Evolutionary conservation across 164 flowering plant species (phyloP).

Genomic region (Protea cynaroides): DNA sequence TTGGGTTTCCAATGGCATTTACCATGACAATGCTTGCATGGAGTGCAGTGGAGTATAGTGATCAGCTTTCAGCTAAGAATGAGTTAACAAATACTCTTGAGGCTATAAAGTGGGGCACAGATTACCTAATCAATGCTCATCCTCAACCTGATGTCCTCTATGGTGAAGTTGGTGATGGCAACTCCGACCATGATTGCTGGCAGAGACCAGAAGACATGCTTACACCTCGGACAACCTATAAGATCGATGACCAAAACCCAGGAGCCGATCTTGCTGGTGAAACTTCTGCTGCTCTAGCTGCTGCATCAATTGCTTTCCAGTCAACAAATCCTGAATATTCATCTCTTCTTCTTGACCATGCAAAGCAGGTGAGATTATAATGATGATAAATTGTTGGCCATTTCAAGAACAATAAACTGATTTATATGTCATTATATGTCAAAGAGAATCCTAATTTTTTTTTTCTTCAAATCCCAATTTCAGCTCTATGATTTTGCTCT

Average conservation of each 20-base stretch:
- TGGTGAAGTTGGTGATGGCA: slow-evolving; percentile 65
- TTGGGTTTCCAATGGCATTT: slow-evolving; percentile 54
- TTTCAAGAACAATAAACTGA: no score
- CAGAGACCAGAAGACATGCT: slow-evolving; percentile 75
- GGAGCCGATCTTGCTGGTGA: slow-evolving; percentile 79
- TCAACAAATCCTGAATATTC: slow-evolving; percentile 31
- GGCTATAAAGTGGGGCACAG: slow-evolving; percentile 51
- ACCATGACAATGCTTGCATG: slow-evolving; percentile 50
- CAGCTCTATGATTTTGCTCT: slow-evolving; percentile 34
- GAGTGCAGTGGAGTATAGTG: slow-evolving; percentile 30
- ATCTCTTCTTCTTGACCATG: slow-evolving; percentile 33
- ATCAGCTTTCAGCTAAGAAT: slow-evolving; percentile 6
- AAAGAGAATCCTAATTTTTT: no score
- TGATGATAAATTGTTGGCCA: no score
- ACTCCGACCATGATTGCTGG: slow-evolving; percentile 71
- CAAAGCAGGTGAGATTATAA: slow-evolving; percentile 33
- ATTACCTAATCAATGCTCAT: slow-evolving; percentile 52
- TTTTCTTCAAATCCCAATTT: background rate
- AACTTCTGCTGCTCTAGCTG: slow-evolving; percentile 75
- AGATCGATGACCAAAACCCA: slow-evolving; percentile 39
- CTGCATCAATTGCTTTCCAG: slow-evolving; percentile 54
- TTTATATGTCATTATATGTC: no score
- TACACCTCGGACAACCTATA: slow-evolving; percentile 43
- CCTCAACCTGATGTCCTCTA: slow-evolving; percentile 35
- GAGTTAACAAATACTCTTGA: slow-evolving; percentile 28